Percentiles rank a stretch among this genome's conserved stretches.
Conservation (phyloP, 345 rosid species). For the Brassica napus region Da-Ae NC_063452.1:53987501-53988000, state of each 20-base stretch:
- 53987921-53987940: neutral
- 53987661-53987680: too few species aligned
- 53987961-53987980: constrained; percentile 6
- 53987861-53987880: constrained; percentile 42
- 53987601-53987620: too few species aligned
- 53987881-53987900: constrained; percentile 22
- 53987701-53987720: too few species aligned
- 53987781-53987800: neutral
- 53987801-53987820: constrained; percentile 1
- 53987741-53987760: neutral
- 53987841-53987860: constrained; percentile 26
- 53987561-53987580: too few species aligned
- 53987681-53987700: too few species aligned
- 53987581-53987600: too few species aligned
- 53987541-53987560: too few species aligned
- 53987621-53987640: too few species aligned
- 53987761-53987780: neutral
- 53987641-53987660: too few species aligned
- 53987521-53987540: too few species aligned
- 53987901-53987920: constrained; percentile 40
- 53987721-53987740: too few species aligned
- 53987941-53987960: constrained; percentile 47
- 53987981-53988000: constrained; percentile 35
- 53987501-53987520: too few species aligned
- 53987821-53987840: constrained; percentile 26